Percentiles rank a stretch among this genome's conserved stretches.
phyloP scores from a whole-genome alignment of 116 monocot species.

The Phalaenopsis hybrid region DNA sequence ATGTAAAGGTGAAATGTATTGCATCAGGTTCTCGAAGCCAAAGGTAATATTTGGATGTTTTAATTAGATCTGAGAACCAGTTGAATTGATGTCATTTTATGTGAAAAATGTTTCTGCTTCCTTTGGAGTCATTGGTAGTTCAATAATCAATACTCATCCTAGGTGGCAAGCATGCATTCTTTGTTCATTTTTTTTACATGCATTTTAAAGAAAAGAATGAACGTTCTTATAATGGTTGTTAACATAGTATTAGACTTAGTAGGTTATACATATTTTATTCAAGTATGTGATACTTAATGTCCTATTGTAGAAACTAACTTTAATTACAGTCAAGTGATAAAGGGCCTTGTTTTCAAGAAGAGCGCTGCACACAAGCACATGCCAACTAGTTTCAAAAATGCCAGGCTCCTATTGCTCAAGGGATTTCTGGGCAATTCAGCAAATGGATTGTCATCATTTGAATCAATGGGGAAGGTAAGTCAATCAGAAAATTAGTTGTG shows the following conservation, averaged over 20 bases:
- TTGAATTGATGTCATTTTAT: background rate
- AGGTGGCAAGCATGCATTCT: background rate
- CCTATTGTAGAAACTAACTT: conserved; percentile 5
- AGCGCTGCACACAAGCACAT: conserved; percentile 95
- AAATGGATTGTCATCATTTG: conserved; percentile 74
- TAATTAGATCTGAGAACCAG: background rate
- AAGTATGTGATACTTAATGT: background rate
- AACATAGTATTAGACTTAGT: background rate
- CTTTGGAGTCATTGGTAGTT: background rate
- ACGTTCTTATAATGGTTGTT: background rate
- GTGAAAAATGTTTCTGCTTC: background rate
- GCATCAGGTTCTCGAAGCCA: conserved; percentile 62
- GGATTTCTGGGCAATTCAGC: conserved; percentile 62
- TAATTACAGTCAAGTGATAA: conserved; percentile 77
- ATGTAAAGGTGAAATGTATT: conserved; percentile 93
- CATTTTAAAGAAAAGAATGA: background rate
- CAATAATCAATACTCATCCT: background rate
- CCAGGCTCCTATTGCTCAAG: conserved; percentile 62
- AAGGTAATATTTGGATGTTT: conserved; percentile 43
- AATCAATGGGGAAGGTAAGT: conserved; percentile 70
- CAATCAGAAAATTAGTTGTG: background rate
- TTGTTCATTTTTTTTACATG: background rate
- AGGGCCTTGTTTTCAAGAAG: conserved; percentile 93
- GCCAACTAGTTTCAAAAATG: conserved; percentile 67
- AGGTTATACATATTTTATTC: background rate